Evolutionary conservation across 1,284 basidiomycete species (phyloP), one percentile per base, ranked within the genome.

Genomic region (Neonothopanus nambi): DNA sequence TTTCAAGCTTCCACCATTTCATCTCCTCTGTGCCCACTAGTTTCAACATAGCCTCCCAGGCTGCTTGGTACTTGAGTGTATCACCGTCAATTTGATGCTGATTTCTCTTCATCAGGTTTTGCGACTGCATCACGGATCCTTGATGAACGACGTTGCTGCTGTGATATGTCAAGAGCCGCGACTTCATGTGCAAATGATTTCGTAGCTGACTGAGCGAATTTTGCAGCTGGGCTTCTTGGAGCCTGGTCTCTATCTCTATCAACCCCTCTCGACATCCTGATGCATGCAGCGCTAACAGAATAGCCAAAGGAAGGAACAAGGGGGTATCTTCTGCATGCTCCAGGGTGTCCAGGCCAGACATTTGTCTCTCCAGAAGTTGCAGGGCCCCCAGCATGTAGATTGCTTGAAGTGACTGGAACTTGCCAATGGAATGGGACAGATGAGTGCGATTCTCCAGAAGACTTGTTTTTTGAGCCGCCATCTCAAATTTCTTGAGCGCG

Each of bases 201-300:
- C 48, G 21, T 7, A 55, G 33, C 5, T 33, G 15, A 15, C 38
- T 43, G 17, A 55, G 26, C 6, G 41, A 30, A 18, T 13, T 24
- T 9, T 24, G 41, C 12, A 51, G 39, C 12, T 55, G 48, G 28
- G 40, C 53, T 12, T 51, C 41, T 13, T 26, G 48, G 7, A 55
- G 36, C 24, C n/a, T 18, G 6, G 20, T 12, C 28, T 51, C 48
- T 3, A 51, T 30, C 11, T 37, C 23, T 6, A 18, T 12, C 4
- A 55, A 28, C 13, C 18, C 28, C 13, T 9, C 5, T 35, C 18
- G 24, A 24, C 41, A 46, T 15, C 24, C 53, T 41, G 36, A n/a
- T 55, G 53, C 28, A 55, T 17, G 8, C n/a, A n/a, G n/a, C n/a
- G n/a, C n/a, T n/a, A n/a, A n/a, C n/a, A n/a, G n/a, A n/a, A n/a